Percentiles rank a stretch among this genome's conserved stretches.
phyloP scores from a whole-genome alignment of 495 filamentous ascomycete genomes.

The Neurospora intermedia region DNA sequence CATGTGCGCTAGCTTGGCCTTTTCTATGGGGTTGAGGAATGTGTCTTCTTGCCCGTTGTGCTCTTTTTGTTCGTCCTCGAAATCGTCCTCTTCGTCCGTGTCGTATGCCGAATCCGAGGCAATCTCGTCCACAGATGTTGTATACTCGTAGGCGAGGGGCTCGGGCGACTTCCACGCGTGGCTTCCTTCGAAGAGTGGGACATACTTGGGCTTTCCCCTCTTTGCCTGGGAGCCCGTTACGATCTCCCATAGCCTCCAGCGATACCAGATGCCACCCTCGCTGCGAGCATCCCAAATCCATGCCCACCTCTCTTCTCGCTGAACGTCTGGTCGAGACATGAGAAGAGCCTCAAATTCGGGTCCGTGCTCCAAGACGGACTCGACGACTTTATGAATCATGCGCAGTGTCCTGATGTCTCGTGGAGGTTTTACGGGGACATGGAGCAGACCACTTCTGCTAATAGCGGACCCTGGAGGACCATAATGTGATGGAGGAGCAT shows the following conservation, averaged over 20 bases:
- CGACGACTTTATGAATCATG: slow-evolving; percentile 81
- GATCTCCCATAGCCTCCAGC: slow-evolving; percentile 82
- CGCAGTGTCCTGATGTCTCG: slow-evolving; percentile 67
- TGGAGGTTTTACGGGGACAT: slow-evolving; percentile 68
- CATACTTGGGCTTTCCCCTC: slow-evolving; percentile 30
- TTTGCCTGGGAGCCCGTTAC: slow-evolving; percentile 45
- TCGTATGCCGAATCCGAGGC: slow-evolving; percentile 76
- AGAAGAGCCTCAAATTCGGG: slow-evolving; percentile 88
- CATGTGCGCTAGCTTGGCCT: slow-evolving; percentile 71
- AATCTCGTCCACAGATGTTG: slow-evolving; percentile 62
- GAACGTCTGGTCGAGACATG: slow-evolving; percentile 73
- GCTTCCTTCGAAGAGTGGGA: slow-evolving; percentile 59
- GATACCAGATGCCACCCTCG: slow-evolving; percentile 71
- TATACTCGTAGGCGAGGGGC: slow-evolving; percentile 60
- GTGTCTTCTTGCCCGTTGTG: slow-evolving; percentile 47
- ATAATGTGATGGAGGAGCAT: slow-evolving; percentile 73
- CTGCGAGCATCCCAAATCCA: slow-evolving; percentile 89
- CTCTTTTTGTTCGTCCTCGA: slow-evolving; percentile 59
- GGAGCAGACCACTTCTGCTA: slow-evolving; percentile 39
- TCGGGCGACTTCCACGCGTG: slow-evolving; percentile 64
- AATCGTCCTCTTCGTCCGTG: slow-evolving; percentile 79
- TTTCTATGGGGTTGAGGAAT: slow-evolving; percentile 76
- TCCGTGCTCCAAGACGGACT: slow-evolving; percentile 64
- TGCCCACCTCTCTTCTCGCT: slow-evolving; percentile 77
- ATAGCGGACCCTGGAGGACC: slow-evolving; percentile 34